A percentile compares a stretch with the other conserved stretches of the same genome.
These are phyloP conservation scores for Cyclotella baltica DNA, from an alignment of 108 stramenopile species.

Conservation along the genomic window DNA sequence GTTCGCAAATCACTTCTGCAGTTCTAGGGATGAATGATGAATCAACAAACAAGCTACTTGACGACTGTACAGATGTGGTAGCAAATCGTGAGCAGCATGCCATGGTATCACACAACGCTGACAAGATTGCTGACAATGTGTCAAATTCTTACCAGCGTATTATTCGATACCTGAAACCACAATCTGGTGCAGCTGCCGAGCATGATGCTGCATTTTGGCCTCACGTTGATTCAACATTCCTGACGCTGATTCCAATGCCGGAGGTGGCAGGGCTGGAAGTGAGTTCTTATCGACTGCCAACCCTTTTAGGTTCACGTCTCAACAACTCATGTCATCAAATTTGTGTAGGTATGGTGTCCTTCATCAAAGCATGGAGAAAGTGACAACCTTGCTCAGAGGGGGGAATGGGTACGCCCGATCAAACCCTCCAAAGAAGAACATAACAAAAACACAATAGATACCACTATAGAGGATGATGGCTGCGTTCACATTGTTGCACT, in stretches of 20 bases:
- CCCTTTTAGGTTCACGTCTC: too few relatives aligned
- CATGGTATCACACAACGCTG: background rate
- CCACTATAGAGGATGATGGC: background rate
- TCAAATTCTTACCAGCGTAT: slow-evolving; percentile 51
- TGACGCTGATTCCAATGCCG: slow-evolving; percentile 56
- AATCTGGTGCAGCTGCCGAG: background rate
- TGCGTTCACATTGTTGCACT: slow-evolving; percentile 36
- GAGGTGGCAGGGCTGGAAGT: slow-evolving; percentile 46
- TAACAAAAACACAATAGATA: background rate
- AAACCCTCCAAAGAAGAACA: background rate
- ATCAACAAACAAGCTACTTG: slow-evolving; percentile 40
- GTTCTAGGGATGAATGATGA: slow-evolving; percentile 38
- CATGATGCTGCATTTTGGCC: slow-evolving; percentile 36
- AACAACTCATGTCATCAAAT: too few relatives aligned
- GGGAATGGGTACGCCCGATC: slow-evolving; percentile 52
- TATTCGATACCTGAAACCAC: slow-evolving; percentile 49
- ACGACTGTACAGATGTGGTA: slow-evolving; percentile 29
- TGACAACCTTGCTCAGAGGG: slow-evolving; percentile 7
- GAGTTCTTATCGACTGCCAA: too few relatives aligned
- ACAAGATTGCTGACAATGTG: slow-evolving; percentile 26
- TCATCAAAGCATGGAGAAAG: background rate
- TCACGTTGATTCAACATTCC: slow-evolving; percentile 50
- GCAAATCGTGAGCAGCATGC: background rate
- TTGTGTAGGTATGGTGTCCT: slow-evolving; percentile 61
- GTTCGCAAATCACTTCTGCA: slow-evolving; percentile 52